Conservation (phyloP, 2,329 filamentous ascomycete species). For the Biscogniauxia mediterranea region DNA sequence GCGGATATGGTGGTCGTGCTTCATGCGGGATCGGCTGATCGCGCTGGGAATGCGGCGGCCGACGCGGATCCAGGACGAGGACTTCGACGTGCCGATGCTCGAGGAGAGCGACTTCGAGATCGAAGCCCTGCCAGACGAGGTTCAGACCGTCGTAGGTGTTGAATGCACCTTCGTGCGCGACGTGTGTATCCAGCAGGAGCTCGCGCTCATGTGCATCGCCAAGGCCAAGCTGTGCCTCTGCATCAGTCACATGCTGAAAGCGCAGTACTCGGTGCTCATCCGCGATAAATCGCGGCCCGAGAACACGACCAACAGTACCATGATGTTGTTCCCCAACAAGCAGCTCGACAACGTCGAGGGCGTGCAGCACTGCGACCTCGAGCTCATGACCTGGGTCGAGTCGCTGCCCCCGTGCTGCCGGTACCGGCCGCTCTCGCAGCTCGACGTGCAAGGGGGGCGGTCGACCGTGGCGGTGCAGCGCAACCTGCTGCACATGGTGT, state of each 20-base stretch:
- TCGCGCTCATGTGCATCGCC: slow-evolving; percentile 86
- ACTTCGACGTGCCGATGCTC: slow-evolving; percentile 92
- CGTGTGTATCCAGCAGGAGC: slow-evolving; percentile 68
- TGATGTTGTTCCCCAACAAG: slow-evolving; percentile 92
- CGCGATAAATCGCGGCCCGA: slow-evolving; percentile 78
- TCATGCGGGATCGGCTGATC: slow-evolving; percentile 90
- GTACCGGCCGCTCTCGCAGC: slow-evolving; percentile 56
- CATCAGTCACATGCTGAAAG: slow-evolving; percentile 84
- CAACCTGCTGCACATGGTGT: slow-evolving; percentile 89
- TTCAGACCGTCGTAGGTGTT: slow-evolving; percentile 61
- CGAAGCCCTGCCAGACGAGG: slow-evolving; percentile 62
- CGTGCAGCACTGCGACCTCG: slow-evolving; percentile 74
- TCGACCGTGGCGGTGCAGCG: slow-evolving; percentile 68
- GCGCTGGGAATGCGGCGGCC: slow-evolving; percentile 91
- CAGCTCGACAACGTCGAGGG: slow-evolving; percentile 77
- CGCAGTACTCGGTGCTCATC: slow-evolving; percentile 89
- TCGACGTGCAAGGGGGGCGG: slow-evolving; percentile 59
- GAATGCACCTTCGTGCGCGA: slow-evolving; percentile 73
- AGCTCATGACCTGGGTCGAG: slow-evolving; percentile 75
- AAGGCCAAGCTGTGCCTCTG: slow-evolving; percentile 88
- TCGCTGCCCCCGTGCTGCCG: slow-evolving; percentile 69
- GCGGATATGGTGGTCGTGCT: slow-evolving; percentile 96
- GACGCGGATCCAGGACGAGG: slow-evolving; percentile 87
- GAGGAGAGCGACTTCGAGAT: slow-evolving; percentile 83
- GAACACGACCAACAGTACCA: slow-evolving; percentile 70